phyloP scores from a whole-genome alignment of 257 asterid species.

The Fraxinus quadrangulata region DNA sequence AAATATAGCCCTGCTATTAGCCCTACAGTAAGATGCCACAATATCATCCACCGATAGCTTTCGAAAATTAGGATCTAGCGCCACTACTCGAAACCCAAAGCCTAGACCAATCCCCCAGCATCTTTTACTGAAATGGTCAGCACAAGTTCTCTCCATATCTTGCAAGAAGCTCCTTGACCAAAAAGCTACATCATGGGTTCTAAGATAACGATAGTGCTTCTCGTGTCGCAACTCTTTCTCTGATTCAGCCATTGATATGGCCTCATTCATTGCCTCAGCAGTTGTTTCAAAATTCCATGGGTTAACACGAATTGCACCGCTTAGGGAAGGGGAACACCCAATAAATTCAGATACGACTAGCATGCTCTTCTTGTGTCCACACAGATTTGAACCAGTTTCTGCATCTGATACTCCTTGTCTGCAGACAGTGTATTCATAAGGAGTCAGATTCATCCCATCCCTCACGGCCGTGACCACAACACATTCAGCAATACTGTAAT shows the following conservation, averaged over 20 bases:
- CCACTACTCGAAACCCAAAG: conserved; percentile 80
- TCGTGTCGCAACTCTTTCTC: conserved; percentile 81
- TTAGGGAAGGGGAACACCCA: conserved; percentile 83
- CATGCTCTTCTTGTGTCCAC: conserved; percentile 74
- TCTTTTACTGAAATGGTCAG: conserved; percentile 72
- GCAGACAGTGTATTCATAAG: conserved; percentile 73
- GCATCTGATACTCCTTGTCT: conserved; percentile 66
- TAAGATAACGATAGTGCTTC: conserved; percentile 78
- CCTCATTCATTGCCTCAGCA: conserved; percentile 74
- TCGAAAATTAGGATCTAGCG: conserved; percentile 74
- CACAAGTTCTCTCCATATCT: conserved; percentile 81
- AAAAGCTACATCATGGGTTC: conserved; percentile 70
- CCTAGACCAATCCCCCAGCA: conserved; percentile 85
- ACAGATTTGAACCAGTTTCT: conserved; percentile 43
- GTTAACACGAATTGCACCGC: conserved; percentile 80
- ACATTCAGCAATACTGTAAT: conserved; percentile 72
- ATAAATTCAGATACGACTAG: conserved; percentile 78
- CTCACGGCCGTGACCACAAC: conserved; percentile 79
- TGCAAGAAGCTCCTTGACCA: conserved; percentile 86
- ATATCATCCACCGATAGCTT: conserved; percentile 70
- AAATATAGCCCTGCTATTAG: conserved; percentile 71
- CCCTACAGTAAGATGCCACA: conserved; percentile 52
- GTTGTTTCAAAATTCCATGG: conserved; percentile 83
- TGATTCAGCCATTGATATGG: conserved; percentile 63
- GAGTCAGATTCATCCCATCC: conserved; percentile 78